Percentiles rank a stretch among this genome's conserved stretches.
Conservation (phyloP, 2,329 filamentous ascomycete genomes). For the Triangularia setosa region DNA sequence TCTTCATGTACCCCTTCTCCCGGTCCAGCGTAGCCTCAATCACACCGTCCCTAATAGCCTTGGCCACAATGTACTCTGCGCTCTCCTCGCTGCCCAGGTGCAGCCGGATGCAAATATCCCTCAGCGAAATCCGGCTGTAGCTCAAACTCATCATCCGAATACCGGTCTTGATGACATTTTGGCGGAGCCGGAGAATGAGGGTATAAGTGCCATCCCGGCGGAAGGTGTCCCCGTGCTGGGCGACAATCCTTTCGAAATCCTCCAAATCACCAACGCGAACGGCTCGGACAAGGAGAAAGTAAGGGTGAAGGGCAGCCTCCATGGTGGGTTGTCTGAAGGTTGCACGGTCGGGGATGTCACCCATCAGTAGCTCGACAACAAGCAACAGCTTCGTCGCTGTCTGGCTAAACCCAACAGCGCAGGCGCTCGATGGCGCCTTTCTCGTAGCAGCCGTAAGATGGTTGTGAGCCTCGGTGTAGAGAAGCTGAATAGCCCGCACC, state of each 20-base stretch:
- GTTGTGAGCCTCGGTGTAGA: constrained; percentile 95
- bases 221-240: constrained; percentile 78
- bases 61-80: constrained; percentile 97
- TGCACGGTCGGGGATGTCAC: constrained; percentile 92
- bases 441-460: constrained; percentile 89
- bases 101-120: constrained; percentile 94
- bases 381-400: constrained; percentile 94
- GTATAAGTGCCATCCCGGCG: constrained; percentile 93
- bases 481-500: constrained; percentile 92
- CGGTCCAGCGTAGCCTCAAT: constrained; percentile 94
- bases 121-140: constrained; percentile 93
- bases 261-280: constrained; percentile 95
- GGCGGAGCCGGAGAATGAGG: constrained; percentile 85
- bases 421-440: constrained; percentile 86
- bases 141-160: constrained; percentile 99
- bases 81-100: constrained; percentile 94
- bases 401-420: constrained; percentile 91
- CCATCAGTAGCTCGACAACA: constrained; percentile 96
- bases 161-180: constrained; percentile 99
- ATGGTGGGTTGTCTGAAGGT: constrained; percentile 87
- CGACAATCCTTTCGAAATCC: constrained; percentile 84
- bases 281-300: constrained; percentile 89
- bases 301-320: constrained; percentile 84
- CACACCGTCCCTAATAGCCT: constrained; percentile 95
- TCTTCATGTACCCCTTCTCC: constrained; percentile 97